Evolutionary conservation across 345 rosid genomes (phyloP), one percentile per base, ranked within the genome.

Genomic region (Lepidium africanum): DNA sequence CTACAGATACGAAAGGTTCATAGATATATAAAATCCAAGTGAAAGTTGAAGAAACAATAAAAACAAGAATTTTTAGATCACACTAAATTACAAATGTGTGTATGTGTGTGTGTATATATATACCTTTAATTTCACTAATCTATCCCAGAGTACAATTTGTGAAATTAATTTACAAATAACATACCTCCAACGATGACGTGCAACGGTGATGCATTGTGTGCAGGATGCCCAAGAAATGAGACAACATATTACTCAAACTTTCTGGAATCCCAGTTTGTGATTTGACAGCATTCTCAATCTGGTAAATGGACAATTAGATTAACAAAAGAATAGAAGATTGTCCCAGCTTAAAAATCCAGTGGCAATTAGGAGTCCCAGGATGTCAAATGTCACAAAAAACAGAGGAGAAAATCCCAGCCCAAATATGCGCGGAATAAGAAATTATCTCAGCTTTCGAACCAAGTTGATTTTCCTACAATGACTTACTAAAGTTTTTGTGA

Each of bases 181-280:
- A 36, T 77, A 94, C 99, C 99, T 91, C 92, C 73, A 94, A 73
- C 32, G 94, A 86, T 72, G 90, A 54, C 66, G 80, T 78, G 81
- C 96, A 91, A 19, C 96, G 92, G 39, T 79, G 80, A 75, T 86
- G 80, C 99, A 91, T 91, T 63, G 95, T 94, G 75, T 83, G 85
- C 68, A 94, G 69, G 36, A 94, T 86, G 59, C 81, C 81, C 81
- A 94, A 74, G 81, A 88, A 87, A 70, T 84, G 96, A 63, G 88
- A 81, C 63, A 83, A 12, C 66, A 85, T 76, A 57, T 80, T 71
- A 56, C 78, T 71, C 75, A 94, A 72, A 71, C 79, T 75, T 62
- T 83, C 83, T 78, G 71, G 82, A 63, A 86, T 77, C 63, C 78
- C 63, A 9, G 82, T 81, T 73, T 87, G 99, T 47, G 85, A 85